Evolutionary conservation across 306 rosid genomes (phyloP).

Genomic region (Sechiopsis laciniata): DNA sequence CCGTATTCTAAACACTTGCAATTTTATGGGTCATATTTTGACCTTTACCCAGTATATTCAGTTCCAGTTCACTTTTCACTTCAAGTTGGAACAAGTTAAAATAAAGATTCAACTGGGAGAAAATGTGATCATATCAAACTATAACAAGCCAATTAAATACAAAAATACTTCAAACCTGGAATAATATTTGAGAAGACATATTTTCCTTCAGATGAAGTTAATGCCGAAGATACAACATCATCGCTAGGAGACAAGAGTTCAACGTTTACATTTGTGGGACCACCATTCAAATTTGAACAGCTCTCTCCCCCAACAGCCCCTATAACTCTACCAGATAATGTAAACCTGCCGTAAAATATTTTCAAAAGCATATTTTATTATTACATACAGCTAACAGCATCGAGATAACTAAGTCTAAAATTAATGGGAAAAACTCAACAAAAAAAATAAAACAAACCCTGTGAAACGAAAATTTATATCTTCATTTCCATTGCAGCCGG

Average conservation of each 20-base stretch:
- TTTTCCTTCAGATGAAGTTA: constrained; percentile 63
- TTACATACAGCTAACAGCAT: constrained; percentile 19
- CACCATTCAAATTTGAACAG: constrained; percentile 64
- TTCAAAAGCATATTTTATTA: constrained; percentile 16
- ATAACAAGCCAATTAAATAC: constrained; percentile 3
- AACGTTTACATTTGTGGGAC: constrained; percentile 77
- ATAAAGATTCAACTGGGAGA: neutral
- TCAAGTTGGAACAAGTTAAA: constrained; percentile 12
- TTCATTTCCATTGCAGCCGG: constrained; percentile 87
- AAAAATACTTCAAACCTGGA: constrained; percentile 57
- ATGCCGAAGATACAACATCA: constrained; percentile 59
- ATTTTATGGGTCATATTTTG: neutral
- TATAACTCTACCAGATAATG: constrained; percentile 78
- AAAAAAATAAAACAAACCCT: constrained; percentile 42
- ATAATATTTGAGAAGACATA: constrained; percentile 69
- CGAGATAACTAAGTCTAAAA: constrained; percentile 9
- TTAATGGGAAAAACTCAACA: constrained; percentile 16
- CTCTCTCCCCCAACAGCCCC: constrained; percentile 90
- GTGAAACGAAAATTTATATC: constrained; percentile 90
- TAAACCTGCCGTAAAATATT: constrained; percentile 52
- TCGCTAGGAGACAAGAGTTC: constrained; percentile 63
- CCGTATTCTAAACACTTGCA: neutral
- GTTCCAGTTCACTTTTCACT: neutral
- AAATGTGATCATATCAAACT: neutral
- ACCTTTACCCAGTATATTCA: neutral